These are phyloP conservation scores for Myxozyma neglecta DNA, from an alignment of 805 yeast species.

Conservation along the genomic window DNA sequence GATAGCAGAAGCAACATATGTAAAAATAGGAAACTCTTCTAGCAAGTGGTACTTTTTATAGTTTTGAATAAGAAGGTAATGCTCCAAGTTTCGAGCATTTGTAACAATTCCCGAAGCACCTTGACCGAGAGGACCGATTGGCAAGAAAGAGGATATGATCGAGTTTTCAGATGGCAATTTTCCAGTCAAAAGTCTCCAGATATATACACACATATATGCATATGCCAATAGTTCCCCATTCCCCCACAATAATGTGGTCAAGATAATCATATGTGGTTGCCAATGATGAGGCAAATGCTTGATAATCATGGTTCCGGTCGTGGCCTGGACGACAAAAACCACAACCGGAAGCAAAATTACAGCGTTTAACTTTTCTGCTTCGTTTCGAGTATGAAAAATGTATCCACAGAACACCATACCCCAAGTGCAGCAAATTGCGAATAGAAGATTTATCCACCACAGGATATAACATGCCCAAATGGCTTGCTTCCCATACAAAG, in stretches of 20 bases:
- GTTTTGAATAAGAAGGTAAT: neutral
- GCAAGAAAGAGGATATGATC: neutral
- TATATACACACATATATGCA: neutral
- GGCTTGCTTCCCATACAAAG: neutral
- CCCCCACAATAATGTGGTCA: neutral
- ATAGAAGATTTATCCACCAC: constrained; percentile 7
- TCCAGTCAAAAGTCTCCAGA: constrained; percentile 4
- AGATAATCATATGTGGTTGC: constrained; percentile 13
- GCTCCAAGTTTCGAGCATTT: constrained; percentile 2
- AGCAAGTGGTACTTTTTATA: neutral
- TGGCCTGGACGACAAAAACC: constrained; percentile 1
- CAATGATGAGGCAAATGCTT: constrained; percentile 5
- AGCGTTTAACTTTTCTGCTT: neutral
- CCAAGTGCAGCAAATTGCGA: neutral
- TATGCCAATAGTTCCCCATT: constrained; percentile 3
- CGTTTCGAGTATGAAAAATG: neutral
- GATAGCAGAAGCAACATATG: neutral
- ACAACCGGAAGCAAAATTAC: constrained; percentile 4
- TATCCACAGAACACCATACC: constrained; percentile 2
- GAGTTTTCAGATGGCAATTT: neutral
- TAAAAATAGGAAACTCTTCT: neutral
- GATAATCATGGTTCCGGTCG: constrained; percentile 1
- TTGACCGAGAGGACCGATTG: constrained; percentile 10
- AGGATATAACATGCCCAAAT: constrained; percentile 3
- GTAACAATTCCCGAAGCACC: constrained; percentile 2